These are phyloP conservation scores for Uncinocarpus reesii DNA, from an alignment of 2,329 filamentous ascomycete species.

Conservation along the genomic window DNA sequence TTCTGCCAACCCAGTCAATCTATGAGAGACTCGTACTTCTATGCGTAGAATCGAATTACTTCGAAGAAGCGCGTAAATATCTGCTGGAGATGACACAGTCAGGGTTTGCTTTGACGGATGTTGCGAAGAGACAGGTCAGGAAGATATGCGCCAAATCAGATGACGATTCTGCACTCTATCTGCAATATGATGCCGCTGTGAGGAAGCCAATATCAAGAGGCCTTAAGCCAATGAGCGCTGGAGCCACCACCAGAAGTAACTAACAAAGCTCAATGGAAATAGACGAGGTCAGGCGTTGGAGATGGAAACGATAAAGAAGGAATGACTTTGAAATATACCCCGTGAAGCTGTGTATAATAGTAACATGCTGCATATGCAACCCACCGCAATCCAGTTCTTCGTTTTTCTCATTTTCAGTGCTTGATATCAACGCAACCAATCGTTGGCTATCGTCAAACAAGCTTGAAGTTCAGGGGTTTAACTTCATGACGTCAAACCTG, in stretches of 20 bases:
- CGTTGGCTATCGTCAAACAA: no score
- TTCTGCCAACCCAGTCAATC: constrained; percentile 48
- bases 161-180: constrained; percentile 24
- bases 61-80: constrained; percentile 31
- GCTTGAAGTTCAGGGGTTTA: no score
- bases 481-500: no score
- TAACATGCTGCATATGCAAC: no score
- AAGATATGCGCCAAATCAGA: constrained; percentile 23
- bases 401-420: no score
- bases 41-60: constrained; percentile 38
- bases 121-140: constrained; percentile 23
- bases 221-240: not conserved
- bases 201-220: constrained; percentile 16
- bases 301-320: no score
- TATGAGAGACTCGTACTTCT: constrained; percentile 54
- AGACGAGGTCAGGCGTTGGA: no score
- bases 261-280: no score
- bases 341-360: no score
- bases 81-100: constrained; percentile 29
- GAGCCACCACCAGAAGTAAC: not conserved
- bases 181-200: constrained; percentile 26
- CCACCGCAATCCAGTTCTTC: no score
- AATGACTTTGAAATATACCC: no score
- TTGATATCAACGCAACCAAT: no score
- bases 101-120: constrained; percentile 22